Conservation (phyloP, 169 alveolate species). For the Blepharisma undulans region DNA sequence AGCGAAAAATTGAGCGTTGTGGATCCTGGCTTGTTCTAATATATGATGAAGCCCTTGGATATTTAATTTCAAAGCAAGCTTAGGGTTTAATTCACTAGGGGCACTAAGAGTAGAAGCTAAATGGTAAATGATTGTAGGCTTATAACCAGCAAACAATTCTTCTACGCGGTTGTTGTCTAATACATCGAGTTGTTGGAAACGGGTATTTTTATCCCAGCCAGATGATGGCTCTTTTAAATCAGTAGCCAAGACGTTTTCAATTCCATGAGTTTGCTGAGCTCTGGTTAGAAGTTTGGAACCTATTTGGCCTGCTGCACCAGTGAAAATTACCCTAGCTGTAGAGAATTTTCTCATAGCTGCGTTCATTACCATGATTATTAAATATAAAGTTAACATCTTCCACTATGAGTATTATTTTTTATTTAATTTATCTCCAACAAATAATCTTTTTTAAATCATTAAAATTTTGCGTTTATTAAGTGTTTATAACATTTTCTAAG, state of each 20-base stretch:
- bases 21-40: slow-evolving; percentile 49
- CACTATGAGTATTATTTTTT: too few species aligned
- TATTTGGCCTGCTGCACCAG: slow-evolving; percentile 34
- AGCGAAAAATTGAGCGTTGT: slow-evolving; percentile 40
- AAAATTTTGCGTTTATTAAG: too few species aligned
- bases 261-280: background rate
- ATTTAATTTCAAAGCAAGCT: slow-evolving; percentile 47
- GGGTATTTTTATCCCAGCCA: background rate
- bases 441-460: too few species aligned
- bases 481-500: too few species aligned
- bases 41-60: slow-evolving; percentile 44
- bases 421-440: too few species aligned
- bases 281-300: background rate
- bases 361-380: background rate
- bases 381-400: too few species aligned
- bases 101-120: slow-evolving; percentile 59
- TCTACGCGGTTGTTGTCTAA: slow-evolving; percentile 37
- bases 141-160: background rate
- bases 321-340: slow-evolving; percentile 13
- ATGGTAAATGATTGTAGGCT: slow-evolving; percentile 44
- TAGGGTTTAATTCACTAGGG: slow-evolving; percentile 53
- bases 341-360: background rate
- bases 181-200: slow-evolving; percentile 37
- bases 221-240: slow-evolving; percentile 30
- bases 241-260: slow-evolving; percentile 27